phyloP scores from a whole-genome alignment of 352 stramenopile genomes.

The Pythium periplocum region DNA sequence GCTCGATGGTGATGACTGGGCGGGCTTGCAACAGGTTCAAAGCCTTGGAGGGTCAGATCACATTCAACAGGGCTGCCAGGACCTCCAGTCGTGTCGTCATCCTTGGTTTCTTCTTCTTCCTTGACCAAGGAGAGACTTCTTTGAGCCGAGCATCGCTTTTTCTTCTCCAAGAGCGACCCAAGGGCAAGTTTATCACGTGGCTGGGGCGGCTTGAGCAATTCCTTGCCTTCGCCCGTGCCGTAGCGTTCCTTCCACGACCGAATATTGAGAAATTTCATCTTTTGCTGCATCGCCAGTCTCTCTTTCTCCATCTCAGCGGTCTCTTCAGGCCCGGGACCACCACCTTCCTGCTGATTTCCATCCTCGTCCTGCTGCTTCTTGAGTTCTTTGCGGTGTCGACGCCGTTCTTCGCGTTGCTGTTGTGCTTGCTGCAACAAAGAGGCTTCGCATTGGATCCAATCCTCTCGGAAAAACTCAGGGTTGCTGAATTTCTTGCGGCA shows the following conservation, averaged over 20 bases:
- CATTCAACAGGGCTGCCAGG: background rate
- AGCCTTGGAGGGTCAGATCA: no score
- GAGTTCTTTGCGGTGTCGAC: conserved; percentile 11
- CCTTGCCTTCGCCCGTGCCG: conserved; percentile 53
- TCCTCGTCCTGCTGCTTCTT: no score
- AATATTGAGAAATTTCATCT: conserved; percentile 51
- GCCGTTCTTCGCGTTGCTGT: conserved; percentile 15
- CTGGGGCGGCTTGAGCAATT: conserved; percentile 28
- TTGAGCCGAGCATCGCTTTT: conserved; percentile 13
- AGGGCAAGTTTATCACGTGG: conserved; percentile 1
- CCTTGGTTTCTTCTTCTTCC: background rate
- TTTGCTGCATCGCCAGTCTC: conserved; percentile 13
- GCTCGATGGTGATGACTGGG: no score
- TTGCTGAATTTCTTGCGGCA: conserved; percentile 54
- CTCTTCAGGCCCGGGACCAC: background rate
- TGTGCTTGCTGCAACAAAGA: conserved; percentile 15
- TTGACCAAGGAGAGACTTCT: conserved; percentile 14
- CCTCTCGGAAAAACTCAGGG: conserved; percentile 50
- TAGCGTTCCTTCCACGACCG: conserved; percentile 62
- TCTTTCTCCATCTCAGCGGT: conserved; percentile 7
- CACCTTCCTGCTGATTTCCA: conserved; percentile 19
- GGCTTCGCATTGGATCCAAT: conserved; percentile 48
- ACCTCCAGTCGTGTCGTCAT: background rate
- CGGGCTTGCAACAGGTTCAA: no score
- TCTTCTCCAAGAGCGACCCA: conserved; percentile 10